Percentiles rank a stretch among this genome's conserved stretches.
These are phyloP conservation scores for Juncus inflexus DNA, from an alignment of 176 grass and related monocot genomes.

Conservation along the genomic window DNA sequence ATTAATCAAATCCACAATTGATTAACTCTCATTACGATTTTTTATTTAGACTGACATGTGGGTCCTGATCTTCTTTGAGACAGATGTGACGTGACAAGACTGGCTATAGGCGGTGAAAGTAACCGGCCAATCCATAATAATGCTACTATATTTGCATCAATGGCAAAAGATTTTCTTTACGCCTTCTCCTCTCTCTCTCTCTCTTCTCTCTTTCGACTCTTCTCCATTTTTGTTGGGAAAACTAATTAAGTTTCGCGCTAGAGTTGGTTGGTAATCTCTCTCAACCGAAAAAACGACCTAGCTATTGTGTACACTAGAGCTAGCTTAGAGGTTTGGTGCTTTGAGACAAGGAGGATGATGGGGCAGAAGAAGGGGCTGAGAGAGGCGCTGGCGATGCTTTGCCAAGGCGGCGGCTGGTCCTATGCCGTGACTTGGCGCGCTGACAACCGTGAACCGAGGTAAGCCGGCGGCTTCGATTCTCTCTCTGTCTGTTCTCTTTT, in stretches of 20 bases:
- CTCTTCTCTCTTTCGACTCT: conserved; percentile 11
- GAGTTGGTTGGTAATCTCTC: not conserved
- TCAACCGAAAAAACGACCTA: not conserved
- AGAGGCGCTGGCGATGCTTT: conserved; percentile 55
- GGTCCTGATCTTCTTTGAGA: not conserved
- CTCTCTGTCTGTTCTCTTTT: not conserved
- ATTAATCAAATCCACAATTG: conserved; percentile 16
- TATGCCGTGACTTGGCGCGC: conserved; percentile 80
- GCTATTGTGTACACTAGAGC: not conserved
- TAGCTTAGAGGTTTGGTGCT: not conserved
- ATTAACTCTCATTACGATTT: not conserved
- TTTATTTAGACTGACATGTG: conserved; percentile 1
- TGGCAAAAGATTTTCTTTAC: conserved; percentile 30
- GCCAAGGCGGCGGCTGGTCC: conserved; percentile 71
- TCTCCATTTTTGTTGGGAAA: conserved; percentile 25
- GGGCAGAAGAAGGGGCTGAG: conserved; percentile 31
- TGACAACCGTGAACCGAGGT: conserved; percentile 68
- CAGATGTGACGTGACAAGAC: no score
- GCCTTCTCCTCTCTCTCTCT: conserved; percentile 7
- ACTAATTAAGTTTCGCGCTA: conserved; percentile 24
- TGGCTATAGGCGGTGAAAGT: no score
- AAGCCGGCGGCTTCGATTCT: conserved; percentile 3
- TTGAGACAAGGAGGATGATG: conserved; percentile 22
- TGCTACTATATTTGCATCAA: conserved; percentile 32
- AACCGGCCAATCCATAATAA: conserved; percentile 1